Evolutionary conservation across 2,329 filamentous ascomycete species (phyloP).

Genomic region (Hortaea sp.): DNA sequence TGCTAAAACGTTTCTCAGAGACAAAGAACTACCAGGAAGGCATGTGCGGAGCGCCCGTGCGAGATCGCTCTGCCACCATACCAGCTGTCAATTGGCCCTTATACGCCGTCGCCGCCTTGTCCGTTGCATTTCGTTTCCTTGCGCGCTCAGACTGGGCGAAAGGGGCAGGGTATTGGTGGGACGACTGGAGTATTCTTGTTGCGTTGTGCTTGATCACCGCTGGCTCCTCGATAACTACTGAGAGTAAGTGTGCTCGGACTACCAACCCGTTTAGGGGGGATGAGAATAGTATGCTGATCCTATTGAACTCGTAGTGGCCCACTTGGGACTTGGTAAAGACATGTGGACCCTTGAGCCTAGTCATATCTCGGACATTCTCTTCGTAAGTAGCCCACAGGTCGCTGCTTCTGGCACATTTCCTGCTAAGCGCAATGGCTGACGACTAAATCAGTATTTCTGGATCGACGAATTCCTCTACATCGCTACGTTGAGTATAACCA

Average conservation of each 20-base stretch:
- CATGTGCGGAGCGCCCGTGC: background rate
- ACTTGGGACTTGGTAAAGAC: slow-evolving; percentile 1
- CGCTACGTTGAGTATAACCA: background rate
- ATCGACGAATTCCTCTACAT: slow-evolving; percentile 3
- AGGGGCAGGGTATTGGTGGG: slow-evolving; percentile 1
- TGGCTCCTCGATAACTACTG: background rate
- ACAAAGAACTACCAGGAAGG: background rate
- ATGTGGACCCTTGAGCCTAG: background rate
- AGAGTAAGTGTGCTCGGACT: background rate
- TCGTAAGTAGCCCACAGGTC: background rate
- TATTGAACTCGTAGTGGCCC: background rate
- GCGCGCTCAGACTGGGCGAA: background rate
- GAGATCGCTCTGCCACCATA: background rate
- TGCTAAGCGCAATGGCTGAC: background rate
- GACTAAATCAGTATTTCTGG: background rate
- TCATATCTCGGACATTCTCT: slow-evolving; percentile 1
- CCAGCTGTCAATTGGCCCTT: background rate
- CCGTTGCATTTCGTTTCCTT: background rate
- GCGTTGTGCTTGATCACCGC: background rate
- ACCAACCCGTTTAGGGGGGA: too few relatives aligned
- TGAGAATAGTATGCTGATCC: too few relatives aligned
- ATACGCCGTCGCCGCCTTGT: background rate
- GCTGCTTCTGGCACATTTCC: background rate
- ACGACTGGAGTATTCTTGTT: background rate
- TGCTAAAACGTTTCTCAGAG: background rate